Conservation (phyloP, 306 rosid genomes). For the Cucumis melo region DNA sequence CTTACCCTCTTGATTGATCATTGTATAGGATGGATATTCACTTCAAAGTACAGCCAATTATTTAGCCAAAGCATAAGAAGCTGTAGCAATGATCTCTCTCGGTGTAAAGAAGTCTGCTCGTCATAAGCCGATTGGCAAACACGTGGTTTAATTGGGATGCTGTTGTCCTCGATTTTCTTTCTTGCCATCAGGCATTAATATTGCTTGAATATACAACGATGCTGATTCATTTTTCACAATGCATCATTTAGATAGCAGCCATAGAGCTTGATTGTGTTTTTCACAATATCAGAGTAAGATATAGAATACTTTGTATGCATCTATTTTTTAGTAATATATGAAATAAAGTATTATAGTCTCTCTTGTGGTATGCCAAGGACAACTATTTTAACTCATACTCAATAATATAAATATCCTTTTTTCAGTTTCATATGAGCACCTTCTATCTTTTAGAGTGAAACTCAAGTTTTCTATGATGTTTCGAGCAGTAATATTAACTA, state of each 20-base stretch:
- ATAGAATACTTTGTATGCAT: background rate
- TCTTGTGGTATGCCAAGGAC: background rate
- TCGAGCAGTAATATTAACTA: background rate
- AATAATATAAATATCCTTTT: background rate
- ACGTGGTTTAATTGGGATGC: background rate
- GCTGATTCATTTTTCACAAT: slow-evolving; percentile 1
- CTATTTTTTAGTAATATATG: background rate
- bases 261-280: background rate
- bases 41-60: background rate
- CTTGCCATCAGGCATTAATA: background rate
- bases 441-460: background rate
- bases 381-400: background rate
- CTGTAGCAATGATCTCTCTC: background rate
- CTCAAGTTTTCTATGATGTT: background rate
- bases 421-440: background rate
- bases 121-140: background rate
- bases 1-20: background rate
- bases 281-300: background rate
- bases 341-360: background rate
- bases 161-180: background rate
- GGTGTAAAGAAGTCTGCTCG: background rate
- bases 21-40: background rate
- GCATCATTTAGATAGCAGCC: background rate
- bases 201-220: background rate
- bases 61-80: background rate